Conservation (phyloP, 2,329 filamentous ascomycete species). For the Aureobasidium sp. region DNA sequence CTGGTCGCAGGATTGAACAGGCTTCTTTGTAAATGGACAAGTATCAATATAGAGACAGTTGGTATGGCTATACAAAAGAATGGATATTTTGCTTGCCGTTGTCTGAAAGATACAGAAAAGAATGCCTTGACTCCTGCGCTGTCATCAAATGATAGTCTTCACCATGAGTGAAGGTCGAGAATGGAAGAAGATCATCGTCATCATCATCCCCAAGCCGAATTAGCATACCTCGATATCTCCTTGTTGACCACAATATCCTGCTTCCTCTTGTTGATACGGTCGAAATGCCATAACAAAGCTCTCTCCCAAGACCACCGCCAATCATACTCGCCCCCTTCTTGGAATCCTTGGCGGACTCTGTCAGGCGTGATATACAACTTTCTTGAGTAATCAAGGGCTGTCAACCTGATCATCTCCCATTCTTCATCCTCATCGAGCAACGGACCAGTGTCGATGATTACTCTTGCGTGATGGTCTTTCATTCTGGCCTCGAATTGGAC, state of each 20-base stretch:
- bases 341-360: neutral
- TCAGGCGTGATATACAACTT: neutral
- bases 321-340: too few relatives aligned
- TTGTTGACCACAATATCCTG: too few relatives aligned
- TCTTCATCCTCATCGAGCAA: neutral
- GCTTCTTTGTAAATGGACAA: conserved; percentile 6
- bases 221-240: too few relatives aligned
- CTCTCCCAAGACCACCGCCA: too few relatives aligned
- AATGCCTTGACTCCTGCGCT: neutral
- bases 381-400: neutral
- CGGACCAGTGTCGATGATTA: neutral
- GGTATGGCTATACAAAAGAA: neutral
- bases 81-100: neutral
- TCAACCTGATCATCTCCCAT: neutral
- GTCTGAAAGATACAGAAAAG: neutral
- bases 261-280: neutral
- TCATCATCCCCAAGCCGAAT: too few relatives aligned
- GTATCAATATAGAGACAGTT: neutral
- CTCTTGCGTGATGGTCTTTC: neutral
- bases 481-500: neutral
- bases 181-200: neutral
- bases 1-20: conserved; percentile 37
- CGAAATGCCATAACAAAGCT: neutral
- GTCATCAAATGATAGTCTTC: neutral
- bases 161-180: neutral